These are phyloP conservation scores for Leccinum variicolor DNA, from an alignment of 768 basidiomycete species.

Conservation along the genomic window DNA sequence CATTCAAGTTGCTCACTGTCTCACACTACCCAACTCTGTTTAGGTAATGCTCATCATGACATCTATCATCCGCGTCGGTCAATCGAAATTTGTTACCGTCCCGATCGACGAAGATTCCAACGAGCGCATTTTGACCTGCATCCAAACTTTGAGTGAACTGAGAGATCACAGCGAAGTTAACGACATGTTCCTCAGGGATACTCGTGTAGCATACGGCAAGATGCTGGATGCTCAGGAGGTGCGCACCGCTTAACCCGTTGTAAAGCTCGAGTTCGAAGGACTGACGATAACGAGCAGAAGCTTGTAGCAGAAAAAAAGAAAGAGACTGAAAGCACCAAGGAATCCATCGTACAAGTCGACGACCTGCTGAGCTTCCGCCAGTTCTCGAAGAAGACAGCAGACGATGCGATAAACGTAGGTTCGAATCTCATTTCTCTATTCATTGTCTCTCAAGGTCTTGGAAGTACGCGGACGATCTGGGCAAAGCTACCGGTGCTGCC, in stretches of 20 bases:
- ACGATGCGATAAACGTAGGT: constrained; percentile 72
- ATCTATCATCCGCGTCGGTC: constrained; percentile 93
- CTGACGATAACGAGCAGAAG: constrained; percentile 47
- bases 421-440: neutral
- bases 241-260: constrained; percentile 7
- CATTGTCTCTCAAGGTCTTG: neutral
- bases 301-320: constrained; percentile 91
- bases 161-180: constrained; percentile 54
- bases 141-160: constrained; percentile 87
- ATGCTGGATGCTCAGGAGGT: constrained; percentile 98
- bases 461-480: constrained; percentile 87
- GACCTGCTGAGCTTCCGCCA: constrained; percentile 91
- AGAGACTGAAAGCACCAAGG: constrained; percentile 68
- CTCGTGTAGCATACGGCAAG: constrained; percentile 86
- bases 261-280: neutral
- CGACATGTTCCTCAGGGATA: constrained; percentile 79
- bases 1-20: neutral
- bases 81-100: constrained; percentile 89
- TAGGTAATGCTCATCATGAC: constrained; percentile 98
- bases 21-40: neutral
- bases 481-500: constrained; percentile 80
- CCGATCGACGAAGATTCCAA: constrained; percentile 99
- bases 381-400: constrained; percentile 87
- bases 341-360: constrained; percentile 82
- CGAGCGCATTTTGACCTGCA: constrained; percentile 95